Conservation (phyloP, 2,329 filamentous ascomycete species). For the Pezicula neosporulosa region DNA sequence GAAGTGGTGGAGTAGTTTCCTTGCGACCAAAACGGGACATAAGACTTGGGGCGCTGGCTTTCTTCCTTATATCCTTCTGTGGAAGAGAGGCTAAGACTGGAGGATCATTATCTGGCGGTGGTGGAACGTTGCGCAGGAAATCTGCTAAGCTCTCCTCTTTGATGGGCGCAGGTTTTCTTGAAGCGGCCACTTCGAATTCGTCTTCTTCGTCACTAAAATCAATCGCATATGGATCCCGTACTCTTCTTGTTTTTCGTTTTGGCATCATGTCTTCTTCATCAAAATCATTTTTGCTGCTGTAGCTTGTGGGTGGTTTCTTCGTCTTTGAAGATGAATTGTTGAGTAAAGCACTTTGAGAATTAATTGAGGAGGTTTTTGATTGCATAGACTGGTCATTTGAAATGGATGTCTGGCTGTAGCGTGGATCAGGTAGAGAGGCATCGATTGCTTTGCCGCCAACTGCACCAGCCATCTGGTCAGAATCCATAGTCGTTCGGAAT, state of each 20-base stretch:
- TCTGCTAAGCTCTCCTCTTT: slow-evolving; percentile 68
- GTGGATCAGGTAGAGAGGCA: slow-evolving; percentile 51
- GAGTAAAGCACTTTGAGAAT: slow-evolving; percentile 71
- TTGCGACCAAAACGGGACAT: slow-evolving; percentile 52
- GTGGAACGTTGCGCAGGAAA: slow-evolving; percentile 67
- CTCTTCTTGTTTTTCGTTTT: slow-evolving; percentile 70
- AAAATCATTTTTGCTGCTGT: slow-evolving; percentile 12
- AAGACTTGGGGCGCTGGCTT: slow-evolving; percentile 58
- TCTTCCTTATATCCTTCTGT: slow-evolving; percentile 52
- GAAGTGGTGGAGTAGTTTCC: slow-evolving; percentile 29
- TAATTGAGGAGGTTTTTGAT: slow-evolving; percentile 56
- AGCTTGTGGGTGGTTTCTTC: slow-evolving; percentile 27
- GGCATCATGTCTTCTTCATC: slow-evolving; percentile 48
- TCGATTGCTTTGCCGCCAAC: slow-evolving; percentile 55
- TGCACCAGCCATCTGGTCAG: slow-evolving; percentile 64
- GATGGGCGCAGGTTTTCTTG: slow-evolving; percentile 16
- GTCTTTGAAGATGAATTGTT: slow-evolving; percentile 29
- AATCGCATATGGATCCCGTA: slow-evolving; percentile 91
- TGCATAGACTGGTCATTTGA: slow-evolving; percentile 41
- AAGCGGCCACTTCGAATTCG: slow-evolving; percentile 19
- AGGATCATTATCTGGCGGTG: slow-evolving; percentile 45
- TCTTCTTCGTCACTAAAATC: slow-evolving; percentile 57
- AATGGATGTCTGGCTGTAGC: slow-evolving; percentile 43
- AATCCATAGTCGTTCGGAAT: slow-evolving; percentile 82
- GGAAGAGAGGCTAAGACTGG: slow-evolving; percentile 10